These are phyloP conservation scores for Phytophthora pistaciae DNA, from an alignment of 352 stramenopile species.

Conservation along the genomic window DNA sequence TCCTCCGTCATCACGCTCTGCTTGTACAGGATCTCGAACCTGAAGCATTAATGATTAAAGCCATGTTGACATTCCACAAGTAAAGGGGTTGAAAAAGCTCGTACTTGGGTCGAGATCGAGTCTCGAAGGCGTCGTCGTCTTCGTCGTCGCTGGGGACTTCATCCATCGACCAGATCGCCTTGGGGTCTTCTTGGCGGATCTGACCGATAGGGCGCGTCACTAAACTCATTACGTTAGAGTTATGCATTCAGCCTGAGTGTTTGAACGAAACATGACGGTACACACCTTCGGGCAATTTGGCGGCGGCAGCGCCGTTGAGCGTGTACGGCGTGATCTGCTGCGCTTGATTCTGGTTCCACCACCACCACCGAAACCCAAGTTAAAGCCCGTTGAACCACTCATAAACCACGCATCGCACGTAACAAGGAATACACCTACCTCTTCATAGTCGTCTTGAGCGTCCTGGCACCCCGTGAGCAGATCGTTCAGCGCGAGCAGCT, in stretches of 20 bases:
- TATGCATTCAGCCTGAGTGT: too few relatives aligned
- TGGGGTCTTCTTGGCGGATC: slow-evolving; percentile 65
- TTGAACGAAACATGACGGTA: background rate
- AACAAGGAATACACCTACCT: slow-evolving; percentile 10
- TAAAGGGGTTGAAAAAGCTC: background rate
- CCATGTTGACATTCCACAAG: too few relatives aligned
- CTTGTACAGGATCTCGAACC: slow-evolving; percentile 90
- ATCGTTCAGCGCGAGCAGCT: slow-evolving; percentile 45
- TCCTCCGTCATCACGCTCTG: slow-evolving; percentile 90
- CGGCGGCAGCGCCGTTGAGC: slow-evolving; percentile 25
- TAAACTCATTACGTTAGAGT: slow-evolving; percentile 6
- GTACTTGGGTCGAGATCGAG: slow-evolving; percentile 58
- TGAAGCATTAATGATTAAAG: slow-evolving; percentile 13
- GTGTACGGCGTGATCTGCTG: slow-evolving; percentile 33
- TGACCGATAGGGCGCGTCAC: slow-evolving; percentile 76
- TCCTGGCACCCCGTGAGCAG: slow-evolving; percentile 38
- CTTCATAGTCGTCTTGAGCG: slow-evolving; percentile 31
- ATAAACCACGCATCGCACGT: background rate
- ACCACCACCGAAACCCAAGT: background rate
- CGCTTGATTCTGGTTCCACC: slow-evolving; percentile 14
- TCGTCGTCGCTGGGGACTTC: slow-evolving; percentile 82
- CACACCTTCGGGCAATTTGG: slow-evolving; percentile 43
- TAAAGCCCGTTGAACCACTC: background rate
- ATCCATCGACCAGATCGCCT: slow-evolving; percentile 78
- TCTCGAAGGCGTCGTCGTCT: slow-evolving; percentile 74